Base-by-base conservation (phyloP, 805 yeast genomes). In the Wickerhamomyces kurtzmanii region DNA sequence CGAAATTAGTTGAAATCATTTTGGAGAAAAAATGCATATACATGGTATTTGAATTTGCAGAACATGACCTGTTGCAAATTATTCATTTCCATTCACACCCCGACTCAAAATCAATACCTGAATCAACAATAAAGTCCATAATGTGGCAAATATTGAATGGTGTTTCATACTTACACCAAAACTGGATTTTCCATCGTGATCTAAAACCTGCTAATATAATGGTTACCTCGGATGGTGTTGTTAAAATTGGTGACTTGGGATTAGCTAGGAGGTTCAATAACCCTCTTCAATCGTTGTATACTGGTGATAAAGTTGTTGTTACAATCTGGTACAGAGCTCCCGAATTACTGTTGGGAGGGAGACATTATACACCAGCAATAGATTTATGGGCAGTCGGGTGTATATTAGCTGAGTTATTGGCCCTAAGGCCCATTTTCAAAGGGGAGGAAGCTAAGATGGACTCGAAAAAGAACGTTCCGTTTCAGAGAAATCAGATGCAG, bases 401-500 rank as follows among this genome's bases (percentile, higher is more conserved):
- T 51, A 87, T 87, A 4, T 59, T 89, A 40, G 97, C 96, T 0
- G 99, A 91, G 49, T 57, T 91, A 28, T 59, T 91, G 10, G 83
- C 94, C 2, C 55, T 91, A 18, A 59, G 95, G 42, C 99, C 99
- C 0, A 77, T 91, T 8, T 91, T 91, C 59, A 91, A 91, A 51
- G 98, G 98, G 30, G 98, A 91, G 54, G 99, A 91, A 48, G 91
- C 94, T 10, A 89, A 89, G 43, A 81, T 89, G 69, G 97, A 87
- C 50, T 82, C 81, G 40, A 89, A 86, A 47, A 87, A 89, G 47
- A 79, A 75, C 31, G 87, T 89, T 5, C 96, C 97, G 3, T 91
- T 91, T 53, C 98, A 91, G 53, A 75, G 80, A 32, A 87, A 83
- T 48, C 99, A 91, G 57, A 67, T 89, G 48, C 80, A 82, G 43